phyloP scores from a whole-genome alignment of 768 basidiomycete species.

The Hypsizygus marmoreus region DNA sequence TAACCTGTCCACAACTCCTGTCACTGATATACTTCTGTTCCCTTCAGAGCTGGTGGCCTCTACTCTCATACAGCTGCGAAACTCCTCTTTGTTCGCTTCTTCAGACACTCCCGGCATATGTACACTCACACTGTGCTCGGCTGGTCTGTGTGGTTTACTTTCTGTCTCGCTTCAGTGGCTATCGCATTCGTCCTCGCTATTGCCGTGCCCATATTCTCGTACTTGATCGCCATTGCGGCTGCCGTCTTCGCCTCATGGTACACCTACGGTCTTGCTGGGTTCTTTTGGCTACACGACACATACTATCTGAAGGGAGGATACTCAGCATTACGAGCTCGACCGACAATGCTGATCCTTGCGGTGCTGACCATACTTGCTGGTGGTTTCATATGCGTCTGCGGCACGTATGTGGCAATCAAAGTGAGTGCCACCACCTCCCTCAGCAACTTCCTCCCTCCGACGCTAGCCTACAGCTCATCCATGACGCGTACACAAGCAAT shows the following conservation, averaged over 20 bases:
- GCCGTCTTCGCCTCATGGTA: constrained; percentile 62
- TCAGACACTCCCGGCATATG: constrained; percentile 49
- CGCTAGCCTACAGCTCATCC: constrained; percentile 49
- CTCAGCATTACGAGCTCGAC: constrained; percentile 30
- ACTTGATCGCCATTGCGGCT: constrained; percentile 54
- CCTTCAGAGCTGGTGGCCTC: constrained; percentile 41
- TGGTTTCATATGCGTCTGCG: constrained; percentile 53
- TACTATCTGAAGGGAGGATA: constrained; percentile 43
- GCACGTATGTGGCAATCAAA: constrained; percentile 54
- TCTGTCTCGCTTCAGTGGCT: constrained; percentile 42
- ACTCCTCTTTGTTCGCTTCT: constrained; percentile 52
- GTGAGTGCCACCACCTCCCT: constrained; percentile 34
- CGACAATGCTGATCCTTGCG: constrained; percentile 36
- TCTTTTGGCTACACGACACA: constrained; percentile 55
- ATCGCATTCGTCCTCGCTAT: constrained; percentile 49
- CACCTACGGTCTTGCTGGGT: constrained; percentile 55
- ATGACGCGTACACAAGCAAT: constrained; percentile 42
- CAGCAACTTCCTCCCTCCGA: too few species aligned
- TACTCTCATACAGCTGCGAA: constrained; percentile 57
- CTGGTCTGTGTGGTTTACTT: constrained; percentile 46
- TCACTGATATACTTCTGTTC: background rate
- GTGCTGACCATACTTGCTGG: constrained; percentile 47
- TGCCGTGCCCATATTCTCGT: constrained; percentile 57
- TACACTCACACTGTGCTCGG: constrained; percentile 52
- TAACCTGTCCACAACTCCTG: background rate